phyloP scores from a whole-genome alignment of 768 basidiomycete species.

The Boletus subparvulus region DNA sequence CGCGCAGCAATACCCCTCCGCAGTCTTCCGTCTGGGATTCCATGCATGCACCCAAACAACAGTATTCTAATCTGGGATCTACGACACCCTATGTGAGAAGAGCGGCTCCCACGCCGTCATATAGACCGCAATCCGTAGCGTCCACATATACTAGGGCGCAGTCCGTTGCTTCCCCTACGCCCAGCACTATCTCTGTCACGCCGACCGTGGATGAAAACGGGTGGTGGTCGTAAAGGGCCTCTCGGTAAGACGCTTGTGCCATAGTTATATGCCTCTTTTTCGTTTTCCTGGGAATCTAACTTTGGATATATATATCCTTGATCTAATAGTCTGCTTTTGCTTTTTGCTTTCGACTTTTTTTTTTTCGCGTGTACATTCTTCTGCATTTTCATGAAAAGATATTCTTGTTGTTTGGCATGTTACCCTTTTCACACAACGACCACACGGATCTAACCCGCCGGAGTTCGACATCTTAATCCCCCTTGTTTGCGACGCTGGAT shows the following conservation, averaged over 20 bases:
- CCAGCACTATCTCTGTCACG: conserved; percentile 69
- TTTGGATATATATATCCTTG: conserved; percentile 22
- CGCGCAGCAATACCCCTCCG: conserved; percentile 50
- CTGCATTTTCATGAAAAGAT: not conserved
- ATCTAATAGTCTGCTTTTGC: conserved; percentile 19
- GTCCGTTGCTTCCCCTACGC: conserved; percentile 65
- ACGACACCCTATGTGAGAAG: conserved; percentile 12
- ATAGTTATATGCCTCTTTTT: conserved; percentile 2
- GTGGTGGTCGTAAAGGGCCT: conserved; percentile 60
- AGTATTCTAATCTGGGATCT: conserved; percentile 19
- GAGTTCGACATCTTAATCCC: conserved; percentile 4
- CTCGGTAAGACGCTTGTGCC: conserved; percentile 7
- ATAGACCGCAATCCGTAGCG: conserved; percentile 40
- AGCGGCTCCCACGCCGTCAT: conserved; percentile 26
- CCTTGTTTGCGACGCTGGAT: conserved; percentile 19
- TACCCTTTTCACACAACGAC: not conserved
- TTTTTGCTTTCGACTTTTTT: conserved; percentile 2
- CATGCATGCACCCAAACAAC: conserved; percentile 50
- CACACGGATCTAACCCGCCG: conserved; percentile 3
- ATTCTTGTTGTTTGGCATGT: conserved; percentile 11
- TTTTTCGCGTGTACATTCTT: not conserved
- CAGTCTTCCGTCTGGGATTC: conserved; percentile 71
- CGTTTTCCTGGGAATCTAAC: conserved; percentile 12
- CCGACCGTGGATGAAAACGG: conserved; percentile 74
- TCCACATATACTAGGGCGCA: conserved; percentile 43